These are phyloP conservation scores for Verticillium isaacii DNA, from an alignment of 2,329 filamentous ascomycete species.

Conservation along the genomic window DNA sequence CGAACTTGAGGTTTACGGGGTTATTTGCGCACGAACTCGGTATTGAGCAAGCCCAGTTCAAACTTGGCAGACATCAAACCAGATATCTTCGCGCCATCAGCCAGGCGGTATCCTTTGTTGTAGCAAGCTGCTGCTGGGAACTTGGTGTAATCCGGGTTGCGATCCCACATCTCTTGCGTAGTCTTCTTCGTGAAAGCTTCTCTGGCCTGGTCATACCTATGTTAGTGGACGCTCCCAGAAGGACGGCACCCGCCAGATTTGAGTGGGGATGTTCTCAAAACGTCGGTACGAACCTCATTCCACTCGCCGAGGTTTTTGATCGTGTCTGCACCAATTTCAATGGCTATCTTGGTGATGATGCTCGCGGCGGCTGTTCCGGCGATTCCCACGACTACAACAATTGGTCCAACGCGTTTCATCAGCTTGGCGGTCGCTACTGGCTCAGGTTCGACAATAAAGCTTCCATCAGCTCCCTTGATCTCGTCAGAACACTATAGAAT, in stretches of 20 bases:
- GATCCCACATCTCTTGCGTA: constrained; percentile 11
- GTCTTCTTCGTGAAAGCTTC: constrained; percentile 15
- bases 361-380: background rate
- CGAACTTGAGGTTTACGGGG: too few relatives aligned
- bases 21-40: constrained; percentile 8
- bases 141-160: constrained; percentile 10
- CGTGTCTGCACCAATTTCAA: background rate
- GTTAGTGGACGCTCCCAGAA: background rate
- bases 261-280: background rate
- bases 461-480: background rate
- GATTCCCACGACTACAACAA: background rate
- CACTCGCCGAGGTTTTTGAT: background rate
- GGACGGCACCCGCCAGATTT: too few relatives aligned
- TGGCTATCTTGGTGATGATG: background rate
- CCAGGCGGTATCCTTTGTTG: constrained; percentile 14
- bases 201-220: constrained; percentile 5
- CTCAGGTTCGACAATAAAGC: background rate
- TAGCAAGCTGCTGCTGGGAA: constrained; percentile 13
- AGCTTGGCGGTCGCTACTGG: background rate
- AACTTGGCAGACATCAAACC: constrained; percentile 9
- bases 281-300: background rate
- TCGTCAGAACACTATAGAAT: background rate
- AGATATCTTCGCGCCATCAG: constrained; percentile 2
- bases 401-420: background rate
- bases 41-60: constrained; percentile 8